These are phyloP conservation scores for Eimeria falciformis DNA, from an alignment of 169 alveolate species.

Conservation along the genomic window DNA sequence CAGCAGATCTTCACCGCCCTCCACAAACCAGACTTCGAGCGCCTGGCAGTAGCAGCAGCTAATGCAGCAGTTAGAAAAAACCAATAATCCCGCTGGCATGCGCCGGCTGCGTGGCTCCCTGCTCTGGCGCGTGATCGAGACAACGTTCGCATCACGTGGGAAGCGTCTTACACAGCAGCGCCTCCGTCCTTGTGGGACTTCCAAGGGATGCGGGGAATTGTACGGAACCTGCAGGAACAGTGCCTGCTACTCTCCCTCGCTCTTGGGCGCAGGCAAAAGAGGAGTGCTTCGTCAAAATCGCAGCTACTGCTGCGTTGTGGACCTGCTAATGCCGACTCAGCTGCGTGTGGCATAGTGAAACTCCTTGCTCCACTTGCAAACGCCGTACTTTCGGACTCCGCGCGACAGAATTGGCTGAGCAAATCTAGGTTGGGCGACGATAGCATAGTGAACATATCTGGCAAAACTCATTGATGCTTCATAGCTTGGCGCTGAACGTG, in stretches of 20 bases:
- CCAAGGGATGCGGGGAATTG: conserved; percentile 8
- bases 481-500: too few relatives aligned
- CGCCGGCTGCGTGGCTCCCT: conserved; percentile 68
- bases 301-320: conserved; percentile 28
- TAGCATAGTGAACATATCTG: too few relatives aligned
- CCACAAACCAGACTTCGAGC: conserved; percentile 49
- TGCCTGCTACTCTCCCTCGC: conserved; percentile 63
- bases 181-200: conserved; percentile 15
- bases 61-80: conserved; percentile 50
- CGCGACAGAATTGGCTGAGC: background rate
- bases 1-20: too few relatives aligned
- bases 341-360: background rate
- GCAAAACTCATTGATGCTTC: too few relatives aligned
- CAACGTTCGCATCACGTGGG: background rate
- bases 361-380: background rate
- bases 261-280: conserved; percentile 25
- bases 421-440: too few relatives aligned
- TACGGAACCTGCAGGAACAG: background rate
- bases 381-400: conserved; percentile 1
- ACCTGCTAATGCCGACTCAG: conserved; percentile 14
- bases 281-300: background rate
- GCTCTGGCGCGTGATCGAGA: background rate
- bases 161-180: conserved; percentile 19
- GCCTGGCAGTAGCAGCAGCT: conserved; percentile 57
- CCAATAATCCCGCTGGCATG: conserved; percentile 49